Base-by-base conservation (phyloP, 306 rosid genomes). In the Sicyos baderoa region DNA sequence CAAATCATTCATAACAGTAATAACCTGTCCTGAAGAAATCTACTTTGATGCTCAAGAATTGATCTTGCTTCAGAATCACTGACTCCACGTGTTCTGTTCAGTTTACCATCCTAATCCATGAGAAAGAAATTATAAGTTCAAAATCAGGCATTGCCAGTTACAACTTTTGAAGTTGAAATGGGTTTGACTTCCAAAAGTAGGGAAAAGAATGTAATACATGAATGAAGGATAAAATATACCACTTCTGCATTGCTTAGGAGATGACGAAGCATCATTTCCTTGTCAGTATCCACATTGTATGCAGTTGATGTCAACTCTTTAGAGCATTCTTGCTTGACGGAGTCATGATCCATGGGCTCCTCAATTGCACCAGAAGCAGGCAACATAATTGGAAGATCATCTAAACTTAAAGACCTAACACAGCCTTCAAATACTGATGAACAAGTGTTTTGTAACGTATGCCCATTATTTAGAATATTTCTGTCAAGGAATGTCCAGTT, bases 21-120 rank as follows among this genome's bases (percentile, higher is more conserved):
- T 59, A 60, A 92, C 98, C 98, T 88, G 79, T 85, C 88, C 72
- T 81, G 83, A 44, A 83, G 88, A 82, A 82, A 82, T 83, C 82
- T 80, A 85, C 81, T 81, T 73, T 23, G 85, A 68, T 81, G 79
- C 81, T 79, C 79, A 47, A 60, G 45, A 44, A 79, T 78, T 27
- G 80, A 73, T 53, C 74, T 71, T 54, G 73, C 59, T 50, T 56
- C 61, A 77, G 49, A 49, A 76, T 58, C 78, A 17, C 72, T 52
- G 66, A 75, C 74, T 74, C 78, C 80, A 35, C 71, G 71, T 53
- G 55, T 51, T 68, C 72, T 71, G 79, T 76, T 66, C 66, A 42
- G 47, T 73, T 75, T 62, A 75, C 65, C 40, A 71, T 73, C 85
- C 96, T 89, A 86, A 27, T 47, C 74, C 76, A 60, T 15, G 3